phyloP scores from a whole-genome alignment of 2,329 filamentous ascomycete genomes.

The Elsinoe fawcettii region DNA sequence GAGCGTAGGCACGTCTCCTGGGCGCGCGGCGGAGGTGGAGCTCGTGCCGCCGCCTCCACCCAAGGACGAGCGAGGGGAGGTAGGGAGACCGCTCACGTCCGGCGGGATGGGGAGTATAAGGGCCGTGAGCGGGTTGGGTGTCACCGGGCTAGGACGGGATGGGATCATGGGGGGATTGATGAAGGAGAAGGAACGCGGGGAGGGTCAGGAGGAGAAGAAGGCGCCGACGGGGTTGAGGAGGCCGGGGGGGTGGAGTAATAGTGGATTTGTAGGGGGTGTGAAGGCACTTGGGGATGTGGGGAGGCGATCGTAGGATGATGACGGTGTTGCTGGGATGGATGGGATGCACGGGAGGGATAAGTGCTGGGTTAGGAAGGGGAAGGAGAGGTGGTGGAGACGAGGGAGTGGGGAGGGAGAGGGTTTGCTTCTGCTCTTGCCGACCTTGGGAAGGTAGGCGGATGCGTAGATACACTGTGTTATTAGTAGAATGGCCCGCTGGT shows the following conservation, averaged over 20 bases:
- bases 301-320: not conserved
- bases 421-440: not conserved
- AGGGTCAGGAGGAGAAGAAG: constrained; percentile 2
- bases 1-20: constrained; percentile 17
- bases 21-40: not conserved
- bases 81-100: not conserved
- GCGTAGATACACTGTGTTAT: constrained; percentile 5
- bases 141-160: not conserved
- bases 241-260: constrained; percentile 12
- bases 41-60: constrained; percentile 5
- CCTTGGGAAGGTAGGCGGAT: not conserved
- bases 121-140: not conserved
- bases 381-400: not conserved
- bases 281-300: constrained; percentile 14
- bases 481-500: constrained; percentile 5
- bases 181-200: not conserved
- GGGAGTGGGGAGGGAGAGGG: not conserved
- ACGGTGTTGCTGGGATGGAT: not conserved
- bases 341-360: not conserved
- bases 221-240: constrained; percentile 4
- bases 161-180: not conserved
- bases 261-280: constrained; percentile 11
- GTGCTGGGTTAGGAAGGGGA: not conserved
- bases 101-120: not conserved
- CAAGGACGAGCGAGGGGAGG: not conserved